Conservation (phyloP, 208 protist genomes). For the Trypanosoma congolense region DNA sequence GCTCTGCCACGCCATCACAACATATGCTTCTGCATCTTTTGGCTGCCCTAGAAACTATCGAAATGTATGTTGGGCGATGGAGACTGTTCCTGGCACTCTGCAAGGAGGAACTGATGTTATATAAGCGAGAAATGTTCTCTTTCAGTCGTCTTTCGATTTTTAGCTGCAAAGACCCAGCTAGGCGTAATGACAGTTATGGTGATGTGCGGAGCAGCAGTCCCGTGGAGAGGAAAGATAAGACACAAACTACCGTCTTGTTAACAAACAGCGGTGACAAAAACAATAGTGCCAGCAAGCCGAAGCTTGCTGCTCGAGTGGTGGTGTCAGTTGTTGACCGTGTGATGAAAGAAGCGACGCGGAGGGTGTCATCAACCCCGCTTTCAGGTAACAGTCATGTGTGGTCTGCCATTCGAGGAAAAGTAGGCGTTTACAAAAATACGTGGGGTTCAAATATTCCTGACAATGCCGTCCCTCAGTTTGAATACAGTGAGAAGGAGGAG, state of each 20-base stretch:
- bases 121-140: conserved; percentile 56
- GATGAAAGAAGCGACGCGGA: conserved; percentile 21
- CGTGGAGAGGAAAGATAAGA: not conserved
- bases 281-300: not conserved
- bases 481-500: conserved; percentile 43
- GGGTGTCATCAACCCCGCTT: conserved; percentile 8
- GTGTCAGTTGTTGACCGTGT: conserved; percentile 24
- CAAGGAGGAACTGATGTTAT: conserved; percentile 78
- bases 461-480: conserved; percentile 9
- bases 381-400: not conserved
- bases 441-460: not conserved
- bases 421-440: not conserved
- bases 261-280: too few species aligned
- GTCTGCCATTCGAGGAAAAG: conserved; percentile 7
- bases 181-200: not conserved
- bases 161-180: conserved; percentile 27
- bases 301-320: not conserved
- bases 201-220: not conserved
- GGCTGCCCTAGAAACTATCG: conserved; percentile 31
- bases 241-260: not conserved
- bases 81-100: conserved; percentile 58
- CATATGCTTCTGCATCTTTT: conserved; percentile 25
- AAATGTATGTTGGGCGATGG: conserved; percentile 26
- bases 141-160: conserved; percentile 49
- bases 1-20: conserved; percentile 9